phyloP scores from a whole-genome alignment of 306 rosid genomes.

The Vachellia pachyceras region DNA sequence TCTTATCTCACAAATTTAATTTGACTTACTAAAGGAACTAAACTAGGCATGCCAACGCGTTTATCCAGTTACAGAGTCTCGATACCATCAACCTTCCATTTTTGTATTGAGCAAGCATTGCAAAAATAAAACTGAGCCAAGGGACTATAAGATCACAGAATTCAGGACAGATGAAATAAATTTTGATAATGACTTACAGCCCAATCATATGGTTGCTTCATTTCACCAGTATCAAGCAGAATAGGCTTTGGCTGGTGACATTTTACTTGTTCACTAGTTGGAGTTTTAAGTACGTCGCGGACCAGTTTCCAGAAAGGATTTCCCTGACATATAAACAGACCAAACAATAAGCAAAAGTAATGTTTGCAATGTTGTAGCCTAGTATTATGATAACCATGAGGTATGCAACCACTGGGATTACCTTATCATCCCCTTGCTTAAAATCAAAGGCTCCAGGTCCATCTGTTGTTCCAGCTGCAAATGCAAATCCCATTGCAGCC shows the following conservation, averaged over 20 bases:
- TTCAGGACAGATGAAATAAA: slow-evolving; percentile 13
- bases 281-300: slow-evolving; percentile 68
- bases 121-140: slow-evolving; percentile 21
- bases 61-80: not conserved
- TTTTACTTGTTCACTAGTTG: slow-evolving; percentile 69
- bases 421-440: slow-evolving; percentile 90
- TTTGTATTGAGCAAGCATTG: slow-evolving; percentile 17
- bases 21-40: not conserved
- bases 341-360: slow-evolving; percentile 37
- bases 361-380: slow-evolving; percentile 10
- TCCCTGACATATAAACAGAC: slow-evolving; percentile 63
- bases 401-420: slow-evolving; percentile 37
- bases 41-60: not conserved
- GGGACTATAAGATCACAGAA: not conserved
- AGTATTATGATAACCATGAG: slow-evolving; percentile 25
- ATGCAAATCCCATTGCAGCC: slow-evolving; percentile 94
- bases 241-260: slow-evolving; percentile 95
- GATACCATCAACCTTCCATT: slow-evolving; percentile 25
- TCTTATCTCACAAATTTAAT: not conserved
- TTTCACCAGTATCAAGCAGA: slow-evolving; percentile 93
- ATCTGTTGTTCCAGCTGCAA: slow-evolving; percentile 97
- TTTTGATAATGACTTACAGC: slow-evolving; percentile 67
- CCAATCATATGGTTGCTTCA: slow-evolving; percentile 91
- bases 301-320: slow-evolving; percentile 86
- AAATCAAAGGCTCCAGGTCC: slow-evolving; percentile 98